A percentile compares a stretch with the other conserved stretches of the same genome.
Conservation (phyloP, 2,329 filamentous ascomycete genomes). For the Emmonsiellopsis sp. region DNA sequence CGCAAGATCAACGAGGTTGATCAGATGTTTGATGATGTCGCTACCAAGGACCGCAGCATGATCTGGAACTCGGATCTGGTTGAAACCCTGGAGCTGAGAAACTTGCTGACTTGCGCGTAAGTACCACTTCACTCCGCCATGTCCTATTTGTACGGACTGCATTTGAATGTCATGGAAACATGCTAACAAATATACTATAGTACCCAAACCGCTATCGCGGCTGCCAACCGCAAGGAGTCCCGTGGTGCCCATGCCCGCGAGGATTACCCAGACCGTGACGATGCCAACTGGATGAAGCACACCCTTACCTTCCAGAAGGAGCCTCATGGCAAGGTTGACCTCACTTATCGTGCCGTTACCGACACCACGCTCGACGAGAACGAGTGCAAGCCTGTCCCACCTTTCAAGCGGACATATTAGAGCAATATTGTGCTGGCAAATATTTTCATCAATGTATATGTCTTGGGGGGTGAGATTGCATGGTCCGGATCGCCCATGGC, state of each 20-base stretch:
- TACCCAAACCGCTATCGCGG: conserved; percentile 82
- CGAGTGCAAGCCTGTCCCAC: conserved; percentile 92
- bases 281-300: conserved; percentile 99
- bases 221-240: conserved; percentile 92
- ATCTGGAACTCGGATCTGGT: conserved; percentile 99
- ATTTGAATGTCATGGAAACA: background rate
- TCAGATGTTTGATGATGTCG: conserved; percentile 67
- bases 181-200: conserved; percentile 32
- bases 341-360: conserved; percentile 78
- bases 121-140: conserved; percentile 29
- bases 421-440: background rate
- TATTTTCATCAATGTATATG: background rate
- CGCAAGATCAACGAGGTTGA: conserved; percentile 80
- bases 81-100: conserved; percentile 90
- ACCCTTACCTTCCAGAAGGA: conserved; percentile 91
- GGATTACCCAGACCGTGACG: conserved; percentile 91
- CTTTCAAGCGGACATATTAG: conserved; percentile 67
- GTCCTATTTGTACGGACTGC: background rate
- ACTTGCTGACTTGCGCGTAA: conserved; percentile 92
- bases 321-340: conserved; percentile 77
- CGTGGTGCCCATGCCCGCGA: conserved; percentile 95
- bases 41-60: conserved; percentile 98
- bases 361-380: conserved; percentile 79
- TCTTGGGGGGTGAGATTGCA: background rate
- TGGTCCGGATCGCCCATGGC: background rate